These are phyloP conservation scores for Phytopythium chamaehyphon DNA, from an alignment of 352 stramenopile genomes.

Conservation along the genomic window DNA sequence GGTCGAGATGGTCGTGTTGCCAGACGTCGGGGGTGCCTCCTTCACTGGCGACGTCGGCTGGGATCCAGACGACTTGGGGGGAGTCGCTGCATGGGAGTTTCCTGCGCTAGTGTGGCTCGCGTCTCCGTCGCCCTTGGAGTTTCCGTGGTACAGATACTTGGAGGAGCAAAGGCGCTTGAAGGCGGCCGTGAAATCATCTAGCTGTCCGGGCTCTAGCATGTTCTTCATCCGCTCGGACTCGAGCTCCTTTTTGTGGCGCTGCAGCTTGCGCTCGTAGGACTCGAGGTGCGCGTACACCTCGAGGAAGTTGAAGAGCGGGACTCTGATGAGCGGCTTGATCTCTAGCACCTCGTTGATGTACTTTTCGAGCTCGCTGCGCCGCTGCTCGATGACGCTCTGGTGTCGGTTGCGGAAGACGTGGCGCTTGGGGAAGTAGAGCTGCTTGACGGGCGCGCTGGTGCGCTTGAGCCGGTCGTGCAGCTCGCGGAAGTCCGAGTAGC, in stretches of 20 bases:
- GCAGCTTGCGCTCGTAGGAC: slow-evolving; percentile 81
- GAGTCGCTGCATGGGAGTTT: slow-evolving; percentile 6
- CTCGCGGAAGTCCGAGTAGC: slow-evolving; percentile 87
- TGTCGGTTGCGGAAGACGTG: slow-evolving; percentile 84
- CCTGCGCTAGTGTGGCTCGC: slow-evolving; percentile 17
- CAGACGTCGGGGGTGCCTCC: slow-evolving; percentile 7
- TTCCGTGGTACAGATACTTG: slow-evolving; percentile 81
- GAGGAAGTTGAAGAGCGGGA: slow-evolving; percentile 87
- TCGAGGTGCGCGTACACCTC: slow-evolving; percentile 87
- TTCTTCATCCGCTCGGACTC: slow-evolving; percentile 88
- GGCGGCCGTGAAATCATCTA: slow-evolving; percentile 69
- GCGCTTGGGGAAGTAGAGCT: slow-evolving; percentile 82
- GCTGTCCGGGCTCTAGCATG: slow-evolving; percentile 46
- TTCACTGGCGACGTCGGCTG: slow-evolving; percentile 37
- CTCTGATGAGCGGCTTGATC: slow-evolving; percentile 72
- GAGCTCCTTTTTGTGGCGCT: slow-evolving; percentile 83
- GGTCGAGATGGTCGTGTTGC: slow-evolving; percentile 8
- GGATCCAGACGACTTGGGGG: slow-evolving; percentile 10
- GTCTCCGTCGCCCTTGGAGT: slow-evolving; percentile 21
- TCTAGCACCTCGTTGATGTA: slow-evolving; percentile 87
- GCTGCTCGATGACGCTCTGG: slow-evolving; percentile 83
- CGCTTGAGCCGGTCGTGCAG: slow-evolving; percentile 82
- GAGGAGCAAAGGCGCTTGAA: slow-evolving; percentile 82
- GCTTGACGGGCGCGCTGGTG: slow-evolving; percentile 72
- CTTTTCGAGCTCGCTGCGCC: slow-evolving; percentile 79